Evolutionary conservation across 345 rosid species (phyloP).

Genomic region (Barbarea vulgaris): DNA sequence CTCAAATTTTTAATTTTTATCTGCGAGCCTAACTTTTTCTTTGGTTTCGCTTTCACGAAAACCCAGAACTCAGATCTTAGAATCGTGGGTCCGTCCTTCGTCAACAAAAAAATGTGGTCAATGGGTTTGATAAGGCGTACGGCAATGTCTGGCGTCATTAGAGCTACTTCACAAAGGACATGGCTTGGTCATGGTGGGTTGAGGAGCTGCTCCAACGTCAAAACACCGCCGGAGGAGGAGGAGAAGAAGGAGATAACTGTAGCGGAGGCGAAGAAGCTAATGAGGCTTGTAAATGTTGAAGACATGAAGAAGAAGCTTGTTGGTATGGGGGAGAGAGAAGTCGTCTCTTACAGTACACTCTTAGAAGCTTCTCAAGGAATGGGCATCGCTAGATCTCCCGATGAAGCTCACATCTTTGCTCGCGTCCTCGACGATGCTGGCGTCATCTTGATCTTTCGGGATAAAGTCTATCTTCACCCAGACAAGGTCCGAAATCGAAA

Average conservation of each 20-base stretch:
- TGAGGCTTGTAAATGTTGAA: slow-evolving; percentile 87
- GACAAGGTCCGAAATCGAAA: slow-evolving; percentile 59
- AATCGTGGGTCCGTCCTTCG: slow-evolving; percentile 11
- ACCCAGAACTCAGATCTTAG: slow-evolving; percentile 7
- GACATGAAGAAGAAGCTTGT: slow-evolving; percentile 63
- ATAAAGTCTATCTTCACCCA: slow-evolving; percentile 86
- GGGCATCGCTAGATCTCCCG: slow-evolving; percentile 74
- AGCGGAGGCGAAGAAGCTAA: slow-evolving; percentile 70
- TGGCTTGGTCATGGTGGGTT: slow-evolving; percentile 15
- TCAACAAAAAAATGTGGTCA: slow-evolving; percentile 32
- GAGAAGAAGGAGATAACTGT: slow-evolving; percentile 42
- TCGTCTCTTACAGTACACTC: slow-evolving; percentile 58
- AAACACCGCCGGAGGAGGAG: neutral
- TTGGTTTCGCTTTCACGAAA: neutral
- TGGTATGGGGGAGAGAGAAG: slow-evolving; percentile 68
- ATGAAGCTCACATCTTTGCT: slow-evolving; percentile 77
- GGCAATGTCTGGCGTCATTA: slow-evolving; percentile 5
- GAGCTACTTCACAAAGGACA: slow-evolving; percentile 21
- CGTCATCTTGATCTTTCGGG: slow-evolving; percentile 78
- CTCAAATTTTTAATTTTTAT: neutral
- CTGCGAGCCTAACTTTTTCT: neutral
- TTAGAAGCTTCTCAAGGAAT: slow-evolving; percentile 60
- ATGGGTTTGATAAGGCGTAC: slow-evolving; percentile 32
- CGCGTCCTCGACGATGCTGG: slow-evolving; percentile 91
- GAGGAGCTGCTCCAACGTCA: slow-evolving; percentile 15